Evolutionary conservation across 176 grass and related monocot genomes (phyloP), one percentile per base, ranked within the genome.

Genomic region (Dendrocalamus sinicus): DNA sequence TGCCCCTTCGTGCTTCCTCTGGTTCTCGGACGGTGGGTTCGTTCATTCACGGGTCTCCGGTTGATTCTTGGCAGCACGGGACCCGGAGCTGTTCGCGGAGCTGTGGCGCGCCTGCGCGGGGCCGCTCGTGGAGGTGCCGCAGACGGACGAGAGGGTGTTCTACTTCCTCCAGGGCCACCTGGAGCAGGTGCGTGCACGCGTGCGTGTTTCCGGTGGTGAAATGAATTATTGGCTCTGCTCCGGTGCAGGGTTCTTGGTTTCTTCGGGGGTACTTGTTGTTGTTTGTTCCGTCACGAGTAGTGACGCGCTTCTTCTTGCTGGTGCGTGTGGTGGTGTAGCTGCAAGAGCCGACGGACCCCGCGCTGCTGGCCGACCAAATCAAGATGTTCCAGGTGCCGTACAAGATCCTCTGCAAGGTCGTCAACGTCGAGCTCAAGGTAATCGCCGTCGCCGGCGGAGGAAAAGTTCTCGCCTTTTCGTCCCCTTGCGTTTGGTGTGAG

Each of bases 141-240:
- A 89, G 76, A 47, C 30, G 20, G 54, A 61, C 55, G 93, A 99
- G 86, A 89, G 84, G 77, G 96, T 99, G 39, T 94, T 92, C 74
- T 99, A 99, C 92, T 99, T 99, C 84, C 92, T 93, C 48, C 96
- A 99, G 92, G 96, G 96, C 22, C 96, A 99, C 82, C 93, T 99
- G 22, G 96, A 99, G 83, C 96, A 97, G 92, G 94, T 93, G 40
- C 48, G 70, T 46, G 20, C 46, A 0, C 23, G 59, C 7, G 57
- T 22, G 75, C 53, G 59, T 68, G 26, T 13, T 20, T 40, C 16
- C 65, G 32, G 11, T 8, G 32, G 12, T 17, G 46, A 70, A 70
- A 67, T 61, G 41, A 43, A 43, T 82, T 23, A 23, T 50, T n/a
- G 9, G 7, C 20, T 51, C 13, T 39, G 2, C 13, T 39, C 1